phyloP scores from a whole-genome alignment of 2,329 filamentous ascomycete species.

The Chrysosporium keratinophilum region DNA sequence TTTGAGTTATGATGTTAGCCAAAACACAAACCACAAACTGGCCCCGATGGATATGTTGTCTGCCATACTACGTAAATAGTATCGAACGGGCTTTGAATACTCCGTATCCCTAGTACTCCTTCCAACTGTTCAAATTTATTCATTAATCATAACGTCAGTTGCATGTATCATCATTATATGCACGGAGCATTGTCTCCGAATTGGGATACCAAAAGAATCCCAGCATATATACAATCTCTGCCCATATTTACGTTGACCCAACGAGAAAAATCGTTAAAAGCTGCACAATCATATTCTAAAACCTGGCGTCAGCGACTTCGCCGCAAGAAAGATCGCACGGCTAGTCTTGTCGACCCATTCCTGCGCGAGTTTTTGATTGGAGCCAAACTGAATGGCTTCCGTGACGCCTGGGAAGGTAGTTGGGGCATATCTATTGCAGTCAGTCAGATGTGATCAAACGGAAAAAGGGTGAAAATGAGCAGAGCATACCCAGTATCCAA shows the following conservation, averaged over 20 bases:
- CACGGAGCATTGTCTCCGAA: too few relatives aligned
- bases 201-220: too few relatives aligned
- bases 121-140: too few relatives aligned
- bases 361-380: slow-evolving; percentile 19
- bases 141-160: too few relatives aligned
- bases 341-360: slow-evolving; percentile 20
- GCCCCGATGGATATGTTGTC: too few relatives aligned
- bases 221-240: not conserved
- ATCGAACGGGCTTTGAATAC: too few relatives aligned
- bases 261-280: not conserved
- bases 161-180: too few relatives aligned
- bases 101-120: too few relatives aligned
- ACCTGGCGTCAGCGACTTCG: slow-evolving; percentile 14
- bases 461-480: not conserved
- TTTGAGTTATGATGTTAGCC: too few relatives aligned
- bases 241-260: not conserved
- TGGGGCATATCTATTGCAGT: slow-evolving; percentile 17
- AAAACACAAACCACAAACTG: too few relatives aligned
- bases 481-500: slow-evolving; percentile 26
- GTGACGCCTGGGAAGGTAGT: slow-evolving; percentile 21
- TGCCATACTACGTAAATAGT: too few relatives aligned
- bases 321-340: slow-evolving; percentile 20
- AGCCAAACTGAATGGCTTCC: slow-evolving; percentile 20
- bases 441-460: not conserved
- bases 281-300: not conserved